Evolutionary conservation across 345 rosid genomes (phyloP), one percentile per base, ranked within the genome.

Genomic region (Crucihimalaya himalaica): DNA sequence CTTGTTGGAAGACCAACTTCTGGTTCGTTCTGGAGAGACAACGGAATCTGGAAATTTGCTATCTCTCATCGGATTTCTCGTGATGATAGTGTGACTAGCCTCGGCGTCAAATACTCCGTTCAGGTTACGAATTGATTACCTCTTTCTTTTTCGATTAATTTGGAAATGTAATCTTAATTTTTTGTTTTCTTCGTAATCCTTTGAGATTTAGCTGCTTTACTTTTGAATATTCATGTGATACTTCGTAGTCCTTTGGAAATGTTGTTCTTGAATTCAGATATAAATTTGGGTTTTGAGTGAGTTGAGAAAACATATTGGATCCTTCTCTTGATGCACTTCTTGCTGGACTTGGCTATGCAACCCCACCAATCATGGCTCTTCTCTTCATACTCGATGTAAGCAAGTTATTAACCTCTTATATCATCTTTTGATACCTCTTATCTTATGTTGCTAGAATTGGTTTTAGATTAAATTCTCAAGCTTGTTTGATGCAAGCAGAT

Each of bases 301-400:
- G n/a, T n/a, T n/a, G n/a, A n/a, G n/a, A n/a, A n/a, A n/a, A n/a
- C n/a, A n/a, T n/a, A 3, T 95, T 92, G 60, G 68, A 89, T 72
- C 84, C 81, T n/a, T 84, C 87, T 9, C 70, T 91, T 70, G 96
- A 91, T 58, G 97, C 96, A 9, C 77, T 89, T 76, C 63, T 94
- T 0, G 80, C 81, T 5, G 97, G 99, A 12, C 92, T 94, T 52
- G 97, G 99, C 73, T 94, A 91, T 74, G 97, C 99, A 14, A 91
- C 78, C 34, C 97, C 97, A 23, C 99, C 99, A 0, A 91, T 90
- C 66, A 90, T 95, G 97, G 97, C 97, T 66, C 97, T 95, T 79
- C 88, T 95, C 63, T 86, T 91, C 63, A 95, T 95, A 27, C 82
- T 95, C 14, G 97, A 95, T 82, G 99, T 95, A 83, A 40, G 82